Percentiles rank a stretch among this genome's conserved stretches.
phyloP scores from a whole-genome alignment of 1,284 basidiomycete species.

The Ganoderma lingzhi region DNA sequence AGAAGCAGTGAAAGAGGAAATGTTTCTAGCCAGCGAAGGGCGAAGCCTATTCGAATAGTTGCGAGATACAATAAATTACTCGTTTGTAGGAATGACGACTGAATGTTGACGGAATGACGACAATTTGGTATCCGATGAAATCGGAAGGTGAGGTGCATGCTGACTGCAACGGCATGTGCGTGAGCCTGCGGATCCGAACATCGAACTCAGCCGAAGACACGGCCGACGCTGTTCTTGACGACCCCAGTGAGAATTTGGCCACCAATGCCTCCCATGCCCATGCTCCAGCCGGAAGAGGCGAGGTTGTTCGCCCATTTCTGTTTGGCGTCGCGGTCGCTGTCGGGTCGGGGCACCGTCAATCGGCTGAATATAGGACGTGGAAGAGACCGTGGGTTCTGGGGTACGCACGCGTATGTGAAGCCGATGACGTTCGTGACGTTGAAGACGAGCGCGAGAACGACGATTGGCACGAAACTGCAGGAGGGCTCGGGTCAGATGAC shows the following conservation, averaged over 20 bases:
- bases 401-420: conserved; percentile 87
- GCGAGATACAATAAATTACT: conserved; percentile 15
- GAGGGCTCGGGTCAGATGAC: conserved; percentile 15
- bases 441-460: conserved; percentile 89
- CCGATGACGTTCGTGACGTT: conserved; percentile 92
- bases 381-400: conserved; percentile 16
- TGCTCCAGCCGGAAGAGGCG: conserved; percentile 66
- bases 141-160: background rate
- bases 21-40: conserved; percentile 3
- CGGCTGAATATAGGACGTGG: background rate
- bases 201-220: conserved; percentile 58
- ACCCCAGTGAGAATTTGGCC: conserved; percentile 82
- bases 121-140: background rate
- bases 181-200: background rate
- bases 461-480: conserved; percentile 85
- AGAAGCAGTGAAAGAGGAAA: conserved; percentile 28
- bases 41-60: background rate
- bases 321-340: conserved; percentile 89
- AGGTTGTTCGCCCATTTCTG: conserved; percentile 81
- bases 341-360: conserved; percentile 7
- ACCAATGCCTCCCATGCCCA: conserved; percentile 78
- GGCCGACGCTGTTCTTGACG: conserved; percentile 83
- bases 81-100: too few species aligned
- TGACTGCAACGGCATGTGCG: background rate
- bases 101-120: too few species aligned